Percentiles rank a stretch among this genome's conserved stretches.
Conservation (phyloP, 2,329 filamentous ascomycete genomes). For the Sporothrix euskadiensis region DNA sequence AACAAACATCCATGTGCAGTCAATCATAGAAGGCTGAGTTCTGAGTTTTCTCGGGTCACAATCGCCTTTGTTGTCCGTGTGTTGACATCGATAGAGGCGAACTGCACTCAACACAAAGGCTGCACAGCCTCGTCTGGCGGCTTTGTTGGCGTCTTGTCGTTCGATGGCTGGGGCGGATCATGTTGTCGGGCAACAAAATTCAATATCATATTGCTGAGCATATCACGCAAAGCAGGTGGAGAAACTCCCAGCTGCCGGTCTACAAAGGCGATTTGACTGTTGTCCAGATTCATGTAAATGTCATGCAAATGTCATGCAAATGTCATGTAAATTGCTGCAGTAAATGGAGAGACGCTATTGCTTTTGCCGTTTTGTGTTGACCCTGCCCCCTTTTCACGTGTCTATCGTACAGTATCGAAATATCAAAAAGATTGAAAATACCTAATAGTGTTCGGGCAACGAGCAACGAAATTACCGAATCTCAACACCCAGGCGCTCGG, state of each 20-base stretch:
- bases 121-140: conserved; percentile 14
- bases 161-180: background rate
- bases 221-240: background rate
- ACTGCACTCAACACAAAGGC: background rate
- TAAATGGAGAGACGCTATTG: conserved; percentile 21
- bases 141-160: background rate
- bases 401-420: background rate
- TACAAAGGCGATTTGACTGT: background rate
- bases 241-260: background rate
- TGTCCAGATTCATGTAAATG: background rate
- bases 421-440: too few relatives aligned
- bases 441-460: background rate
- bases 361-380: background rate
- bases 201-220: background rate
- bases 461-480: conserved; percentile 54
- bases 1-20: too few relatives aligned
- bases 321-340: conserved; percentile 14
- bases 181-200: background rate
- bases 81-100: conserved; percentile 5
- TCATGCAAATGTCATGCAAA: background rate
- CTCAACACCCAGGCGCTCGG: conserved; percentile 74
- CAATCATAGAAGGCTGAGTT: background rate
- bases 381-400: background rate
- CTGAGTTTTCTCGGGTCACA: background rate
- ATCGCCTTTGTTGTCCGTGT: background rate